phyloP scores from a whole-genome alignment of 768 basidiomycete species.

The Boletus subcaerulescens region DNA sequence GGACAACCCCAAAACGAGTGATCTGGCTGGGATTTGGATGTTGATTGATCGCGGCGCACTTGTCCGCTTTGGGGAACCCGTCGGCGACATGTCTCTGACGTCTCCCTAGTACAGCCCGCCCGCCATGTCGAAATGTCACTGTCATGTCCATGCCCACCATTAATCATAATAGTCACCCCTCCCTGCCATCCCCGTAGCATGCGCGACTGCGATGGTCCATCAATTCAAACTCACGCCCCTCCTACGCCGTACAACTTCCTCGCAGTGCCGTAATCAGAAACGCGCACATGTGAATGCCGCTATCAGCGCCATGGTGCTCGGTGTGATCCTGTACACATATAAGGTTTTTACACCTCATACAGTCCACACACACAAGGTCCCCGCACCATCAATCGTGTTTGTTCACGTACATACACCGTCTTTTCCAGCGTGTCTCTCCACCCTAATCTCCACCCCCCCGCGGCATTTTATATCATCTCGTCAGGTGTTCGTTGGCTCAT shows the following conservation, averaged over 20 bases:
- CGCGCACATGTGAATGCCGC: conserved; percentile 35
- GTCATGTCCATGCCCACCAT: conserved; percentile 25
- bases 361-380: conserved; percentile 31
- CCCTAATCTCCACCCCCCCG: conserved; percentile 32
- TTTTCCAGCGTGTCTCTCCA: conserved; percentile 32
- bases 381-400: conserved; percentile 32
- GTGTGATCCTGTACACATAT: conserved; percentile 31
- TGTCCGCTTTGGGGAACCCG: conserved; percentile 19
- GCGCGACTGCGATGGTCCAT: conserved; percentile 17
- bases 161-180: too few relatives aligned
- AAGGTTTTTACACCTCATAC: conserved; percentile 35
- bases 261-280: conserved; percentile 33
- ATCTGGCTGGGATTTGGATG: conserved; percentile 18
- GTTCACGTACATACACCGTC: conserved; percentile 34
- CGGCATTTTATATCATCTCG: conserved; percentile 25
- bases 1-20: conserved; percentile 26
- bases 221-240: conserved; percentile 18
- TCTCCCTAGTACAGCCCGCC: conserved; percentile 15
- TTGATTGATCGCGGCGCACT: conserved; percentile 26
- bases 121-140: conserved; percentile 27
- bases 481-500: conserved; percentile 12
- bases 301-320: conserved; percentile 21
- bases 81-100: conserved; percentile 30
- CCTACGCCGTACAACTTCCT: conserved; percentile 29
- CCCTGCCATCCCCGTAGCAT: conserved; percentile 12